phyloP scores from a whole-genome alignment of 371 early-diverging fungal genomes.

The Saksenaea vasiformis region DNA sequence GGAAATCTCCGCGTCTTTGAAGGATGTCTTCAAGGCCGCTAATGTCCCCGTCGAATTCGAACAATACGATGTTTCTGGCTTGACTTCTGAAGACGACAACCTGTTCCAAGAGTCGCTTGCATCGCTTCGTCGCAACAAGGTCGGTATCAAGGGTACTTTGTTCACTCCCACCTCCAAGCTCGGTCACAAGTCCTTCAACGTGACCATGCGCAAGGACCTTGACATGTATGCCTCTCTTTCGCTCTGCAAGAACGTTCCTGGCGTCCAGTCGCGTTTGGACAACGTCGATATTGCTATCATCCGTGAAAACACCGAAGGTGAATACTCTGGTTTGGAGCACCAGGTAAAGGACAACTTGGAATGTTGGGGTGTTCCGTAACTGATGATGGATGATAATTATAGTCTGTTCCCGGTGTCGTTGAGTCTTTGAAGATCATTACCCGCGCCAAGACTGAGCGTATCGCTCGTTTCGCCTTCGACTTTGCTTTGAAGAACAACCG shows the following conservation, averaged over 20 bases:
- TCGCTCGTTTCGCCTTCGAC: conserved; percentile 97
- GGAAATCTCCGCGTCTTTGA: conserved; percentile 89
- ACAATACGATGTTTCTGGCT: conserved; percentile 92
- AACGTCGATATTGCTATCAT: conserved; percentile 95
- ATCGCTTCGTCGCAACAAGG: conserved; percentile 91
- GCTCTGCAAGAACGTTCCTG: conserved; percentile 84
- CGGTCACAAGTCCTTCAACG: conserved; percentile 94
- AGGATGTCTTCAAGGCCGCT: conserved; percentile 91
- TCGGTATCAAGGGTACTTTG: conserved; percentile 95
- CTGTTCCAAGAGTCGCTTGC: conserved; percentile 87
- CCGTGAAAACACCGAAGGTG: conserved; percentile 99
- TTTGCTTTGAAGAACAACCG: conserved; percentile 93
- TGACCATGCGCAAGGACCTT: conserved; percentile 92
- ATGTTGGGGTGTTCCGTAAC: not conserved
- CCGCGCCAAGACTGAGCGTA: conserved; percentile 93
- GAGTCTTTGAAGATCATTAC: conserved; percentile 97
- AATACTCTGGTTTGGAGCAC: conserved; percentile 98
- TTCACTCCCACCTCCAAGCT: conserved; percentile 88
- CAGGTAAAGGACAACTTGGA: conserved; percentile 34
- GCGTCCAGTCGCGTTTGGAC: conserved; percentile 80
- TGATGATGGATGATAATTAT: not conserved
- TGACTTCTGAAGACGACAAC: conserved; percentile 69
- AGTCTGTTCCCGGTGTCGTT: conserved; percentile 94
- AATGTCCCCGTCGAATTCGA: conserved; percentile 94
- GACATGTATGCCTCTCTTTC: conserved; percentile 95